These are phyloP conservation scores for Haplosporangium sp. DNA, from an alignment of 371 early-diverging fungal genomes.

Conservation along the genomic window DNA sequence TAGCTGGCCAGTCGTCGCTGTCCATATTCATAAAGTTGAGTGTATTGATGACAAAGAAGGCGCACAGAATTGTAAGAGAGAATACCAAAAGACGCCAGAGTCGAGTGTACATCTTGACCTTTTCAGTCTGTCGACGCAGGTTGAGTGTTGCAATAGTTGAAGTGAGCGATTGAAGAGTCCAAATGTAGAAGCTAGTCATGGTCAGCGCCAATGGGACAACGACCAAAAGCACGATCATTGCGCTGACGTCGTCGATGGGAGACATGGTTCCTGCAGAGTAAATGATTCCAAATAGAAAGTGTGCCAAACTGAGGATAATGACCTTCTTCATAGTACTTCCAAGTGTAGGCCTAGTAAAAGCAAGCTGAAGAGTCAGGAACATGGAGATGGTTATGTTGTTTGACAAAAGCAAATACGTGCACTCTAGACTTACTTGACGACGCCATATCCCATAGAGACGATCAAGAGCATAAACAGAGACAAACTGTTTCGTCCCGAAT, in stretches of 20 bases:
- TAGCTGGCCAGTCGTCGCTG: slow-evolving; percentile 77
- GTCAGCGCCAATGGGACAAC: slow-evolving; percentile 90
- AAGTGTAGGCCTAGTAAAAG: slow-evolving; percentile 80
- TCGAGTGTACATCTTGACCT: slow-evolving; percentile 89
- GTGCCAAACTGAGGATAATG: slow-evolving; percentile 77
- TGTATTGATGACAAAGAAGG: slow-evolving; percentile 86
- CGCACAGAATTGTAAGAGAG: slow-evolving; percentile 78
- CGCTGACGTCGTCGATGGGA: slow-evolving; percentile 77
- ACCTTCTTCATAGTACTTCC: slow-evolving; percentile 93
- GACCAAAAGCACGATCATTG: slow-evolving; percentile 79
- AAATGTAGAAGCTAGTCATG: slow-evolving; percentile 94
- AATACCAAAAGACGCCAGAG: slow-evolving; percentile 85
- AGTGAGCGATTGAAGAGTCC: slow-evolving; percentile 77
- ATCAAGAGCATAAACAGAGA: slow-evolving; percentile 96
- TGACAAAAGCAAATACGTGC: too few relatives aligned
- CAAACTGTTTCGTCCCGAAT: slow-evolving; percentile 90
- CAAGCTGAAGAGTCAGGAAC: background rate
- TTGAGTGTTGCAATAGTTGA: slow-evolving; percentile 77
- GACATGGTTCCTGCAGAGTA: slow-evolving; percentile 88
- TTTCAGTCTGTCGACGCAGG: slow-evolving; percentile 85
- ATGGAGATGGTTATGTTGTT: background rate
- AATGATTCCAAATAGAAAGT: slow-evolving; percentile 90
- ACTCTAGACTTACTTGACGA: slow-evolving; percentile 76
- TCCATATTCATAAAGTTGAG: slow-evolving; percentile 73
- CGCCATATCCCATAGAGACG: slow-evolving; percentile 96